Percentiles rank a stretch among this genome's conserved stretches.
These are phyloP conservation scores for Otatea glauca DNA, from an alignment of 176 grass and related monocot species.

Conservation along the genomic window DNA sequence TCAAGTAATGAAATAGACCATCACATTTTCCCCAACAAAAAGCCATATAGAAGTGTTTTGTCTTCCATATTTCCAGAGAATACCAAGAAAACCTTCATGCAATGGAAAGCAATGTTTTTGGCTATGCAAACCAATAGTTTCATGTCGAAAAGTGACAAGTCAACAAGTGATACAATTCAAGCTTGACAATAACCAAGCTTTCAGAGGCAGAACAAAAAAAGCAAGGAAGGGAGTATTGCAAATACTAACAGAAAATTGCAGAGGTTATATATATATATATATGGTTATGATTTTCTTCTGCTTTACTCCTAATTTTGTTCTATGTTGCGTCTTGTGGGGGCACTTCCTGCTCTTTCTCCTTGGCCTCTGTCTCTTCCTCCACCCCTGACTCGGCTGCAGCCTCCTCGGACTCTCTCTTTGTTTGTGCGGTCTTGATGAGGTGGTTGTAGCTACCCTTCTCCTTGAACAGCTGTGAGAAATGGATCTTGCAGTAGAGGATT, in stretches of 20 bases:
- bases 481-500: conserved; percentile 93
- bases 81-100: background rate
- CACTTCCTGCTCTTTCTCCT: conserved; percentile 25
- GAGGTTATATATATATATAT: conserved; percentile 4
- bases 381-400: conserved; percentile 6
- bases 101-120: conserved; percentile 18
- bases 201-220: conserved; percentile 38
- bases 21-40: background rate
- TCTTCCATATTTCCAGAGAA: background rate
- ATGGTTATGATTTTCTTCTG: conserved; percentile 2
- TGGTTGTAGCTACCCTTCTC: conserved; percentile 97
- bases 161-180: conserved; percentile 42
- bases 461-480: conserved; percentile 94
- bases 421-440: conserved; percentile 66
- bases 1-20: background rate
- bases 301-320: conserved; percentile 31
- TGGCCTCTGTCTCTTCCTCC: conserved; percentile 12
- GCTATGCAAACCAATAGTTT: conserved; percentile 25
- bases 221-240: conserved; percentile 14
- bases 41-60: background rate
- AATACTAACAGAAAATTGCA: conserved; percentile 38
- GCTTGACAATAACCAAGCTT: conserved; percentile 46
- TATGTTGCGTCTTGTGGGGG: conserved; percentile 38
- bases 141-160: conserved; percentile 19
- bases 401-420: conserved; percentile 57